These are phyloP conservation scores for Boletus bicolor DNA, from an alignment of 768 basidiomycete genomes.

Conservation along the genomic window DNA sequence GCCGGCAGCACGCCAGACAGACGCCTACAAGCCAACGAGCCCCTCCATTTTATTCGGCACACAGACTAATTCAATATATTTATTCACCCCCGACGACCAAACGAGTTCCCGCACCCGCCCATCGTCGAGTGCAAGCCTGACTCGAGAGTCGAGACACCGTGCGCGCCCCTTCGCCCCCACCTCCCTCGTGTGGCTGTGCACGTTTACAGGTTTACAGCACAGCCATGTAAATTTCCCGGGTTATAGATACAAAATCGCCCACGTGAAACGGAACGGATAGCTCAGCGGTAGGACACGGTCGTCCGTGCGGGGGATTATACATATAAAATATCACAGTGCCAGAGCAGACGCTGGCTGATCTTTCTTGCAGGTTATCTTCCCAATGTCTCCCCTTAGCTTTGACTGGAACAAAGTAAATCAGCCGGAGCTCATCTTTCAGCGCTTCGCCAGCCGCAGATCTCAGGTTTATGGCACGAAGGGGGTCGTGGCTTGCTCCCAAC, in stretches of 20 bases:
- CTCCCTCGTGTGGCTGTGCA: too few species aligned
- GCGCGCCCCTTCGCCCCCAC: too few species aligned
- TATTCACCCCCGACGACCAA: too few species aligned
- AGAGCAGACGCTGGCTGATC: neutral
- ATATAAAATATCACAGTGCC: neutral
- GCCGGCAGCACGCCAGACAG: too few species aligned
- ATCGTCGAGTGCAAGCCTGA: too few species aligned
- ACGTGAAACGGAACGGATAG: constrained; percentile 7
- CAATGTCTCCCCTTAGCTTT: constrained; percentile 34
- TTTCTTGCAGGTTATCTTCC: neutral
- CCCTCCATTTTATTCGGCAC: too few species aligned
- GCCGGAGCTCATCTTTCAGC: constrained; percentile 61
- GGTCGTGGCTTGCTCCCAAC: constrained; percentile 85
- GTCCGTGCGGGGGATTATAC: constrained; percentile 1
- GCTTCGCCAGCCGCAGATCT: constrained; percentile 81
- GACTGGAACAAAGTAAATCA: constrained; percentile 64
- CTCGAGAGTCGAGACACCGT: too few species aligned
- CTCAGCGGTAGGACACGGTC: neutral
- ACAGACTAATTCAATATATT: too few species aligned
- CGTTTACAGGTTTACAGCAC: too few species aligned
- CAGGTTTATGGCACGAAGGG: constrained; percentile 87
- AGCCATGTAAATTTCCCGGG: too few species aligned
- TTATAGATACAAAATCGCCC: neutral
- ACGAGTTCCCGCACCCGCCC: too few species aligned
- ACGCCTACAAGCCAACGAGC: too few species aligned